Percentiles rank a stretch among this genome's conserved stretches.
Evolutionary conservation across 2,329 filamentous ascomycete genomes (phyloP).

Genomic region (Aspergillus hiratsukae): DNA sequence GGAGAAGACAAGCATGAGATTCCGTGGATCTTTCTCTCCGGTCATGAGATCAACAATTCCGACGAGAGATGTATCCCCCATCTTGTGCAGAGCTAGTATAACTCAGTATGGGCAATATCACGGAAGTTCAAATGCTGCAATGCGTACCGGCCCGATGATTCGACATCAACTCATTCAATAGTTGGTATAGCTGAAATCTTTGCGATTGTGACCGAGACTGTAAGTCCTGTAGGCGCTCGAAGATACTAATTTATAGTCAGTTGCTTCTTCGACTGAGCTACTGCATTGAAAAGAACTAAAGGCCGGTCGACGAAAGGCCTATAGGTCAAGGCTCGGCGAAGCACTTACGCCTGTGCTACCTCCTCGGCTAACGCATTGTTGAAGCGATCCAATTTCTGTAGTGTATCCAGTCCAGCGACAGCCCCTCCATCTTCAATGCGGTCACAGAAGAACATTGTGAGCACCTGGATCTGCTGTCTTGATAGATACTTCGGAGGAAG

Average conservation of each 20-base stretch:
- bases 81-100: constrained; percentile 46
- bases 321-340: background rate
- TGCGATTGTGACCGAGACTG: constrained; percentile 60
- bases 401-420: constrained; percentile 53
- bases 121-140: background rate
- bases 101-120: constrained; percentile 11
- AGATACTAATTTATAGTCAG: constrained; percentile 36
- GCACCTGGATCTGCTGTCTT: constrained; percentile 57
- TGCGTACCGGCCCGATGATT: constrained; percentile 53
- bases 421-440: constrained; percentile 61
- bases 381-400: constrained; percentile 59
- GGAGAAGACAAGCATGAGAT: constrained; percentile 67
- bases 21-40: constrained; percentile 65
- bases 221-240: constrained; percentile 53
- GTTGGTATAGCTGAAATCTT: constrained; percentile 58
- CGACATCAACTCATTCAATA: constrained; percentile 59
- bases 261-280: constrained; percentile 10
- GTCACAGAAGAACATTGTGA: constrained; percentile 62
- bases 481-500: constrained; percentile 54
- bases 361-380: constrained; percentile 52
- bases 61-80: constrained; percentile 58
- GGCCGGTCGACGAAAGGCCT: background rate
- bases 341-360: constrained; percentile 50
- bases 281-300: background rate
- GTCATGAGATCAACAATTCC: constrained; percentile 62